Percentiles rank a stretch among this genome's conserved stretches.
Conservation (phyloP, 106 monocot species). For the Hemerocallis citrina region DNA sequence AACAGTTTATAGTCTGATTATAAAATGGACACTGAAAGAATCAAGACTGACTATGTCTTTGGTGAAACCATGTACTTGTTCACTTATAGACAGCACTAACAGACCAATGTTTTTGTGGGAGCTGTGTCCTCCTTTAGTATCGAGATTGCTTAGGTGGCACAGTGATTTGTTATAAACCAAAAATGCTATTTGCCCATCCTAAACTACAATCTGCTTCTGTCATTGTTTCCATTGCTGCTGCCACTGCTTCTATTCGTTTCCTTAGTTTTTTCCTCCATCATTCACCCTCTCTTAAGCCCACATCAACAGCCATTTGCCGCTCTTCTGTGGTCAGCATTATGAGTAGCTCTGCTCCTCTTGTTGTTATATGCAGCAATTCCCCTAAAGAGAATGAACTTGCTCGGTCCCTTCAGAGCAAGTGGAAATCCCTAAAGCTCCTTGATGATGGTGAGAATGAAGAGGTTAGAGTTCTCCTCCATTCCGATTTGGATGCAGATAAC, state of each 20-base stretch:
- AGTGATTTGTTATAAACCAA: neutral
- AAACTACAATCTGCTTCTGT: neutral
- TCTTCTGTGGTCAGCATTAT: too few relatives aligned
- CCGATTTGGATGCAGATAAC: constrained; percentile 15
- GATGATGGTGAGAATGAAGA: constrained; percentile 15
- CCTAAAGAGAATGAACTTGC: constrained; percentile 28
- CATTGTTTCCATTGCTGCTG: neutral
- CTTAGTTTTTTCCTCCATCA: neutral
- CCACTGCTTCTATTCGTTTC: constrained; percentile 2
- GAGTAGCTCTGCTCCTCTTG: constrained; percentile 5
- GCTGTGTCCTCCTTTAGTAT: too few relatives aligned
- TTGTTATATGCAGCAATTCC: constrained; percentile 40
- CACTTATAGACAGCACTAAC: too few relatives aligned
- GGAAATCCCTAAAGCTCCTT: constrained; percentile 19
- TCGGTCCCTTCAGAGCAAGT: constrained; percentile 18
- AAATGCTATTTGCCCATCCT: neutral
- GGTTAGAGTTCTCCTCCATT: constrained; percentile 17
- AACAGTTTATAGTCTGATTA: too few relatives aligned
- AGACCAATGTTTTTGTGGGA: too few relatives aligned
- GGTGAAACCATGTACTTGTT: too few relatives aligned
- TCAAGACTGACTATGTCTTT: too few relatives aligned
- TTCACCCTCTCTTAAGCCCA: too few relatives aligned
- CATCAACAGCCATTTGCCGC: too few relatives aligned
- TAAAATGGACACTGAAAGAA: too few relatives aligned
- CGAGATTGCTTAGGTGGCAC: too few relatives aligned